phyloP scores from a whole-genome alignment of 345 rosid genomes.

The Eucalyptus virginea region DNA sequence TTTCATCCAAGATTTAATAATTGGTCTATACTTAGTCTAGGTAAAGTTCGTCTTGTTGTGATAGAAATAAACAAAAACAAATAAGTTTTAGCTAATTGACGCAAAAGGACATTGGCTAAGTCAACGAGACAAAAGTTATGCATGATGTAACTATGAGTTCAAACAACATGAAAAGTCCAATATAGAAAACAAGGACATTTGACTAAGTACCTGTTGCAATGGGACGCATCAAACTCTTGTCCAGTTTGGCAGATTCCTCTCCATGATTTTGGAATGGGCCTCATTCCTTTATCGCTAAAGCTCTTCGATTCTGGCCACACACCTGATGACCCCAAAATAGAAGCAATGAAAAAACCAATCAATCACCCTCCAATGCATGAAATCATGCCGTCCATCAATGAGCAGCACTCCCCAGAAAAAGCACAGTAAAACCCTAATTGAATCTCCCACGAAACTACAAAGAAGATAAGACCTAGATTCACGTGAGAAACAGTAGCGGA shows the following conservation, averaged over 20 bases:
- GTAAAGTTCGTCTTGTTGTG: neutral
- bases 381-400: neutral
- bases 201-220: constrained; percentile 49
- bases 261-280: constrained; percentile 78
- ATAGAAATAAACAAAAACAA: no score
- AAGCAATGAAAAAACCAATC: neutral
- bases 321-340: constrained; percentile 18
- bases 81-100: no score
- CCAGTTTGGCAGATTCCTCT: constrained; percentile 83
- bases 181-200: neutral
- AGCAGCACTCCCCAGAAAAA: neutral
- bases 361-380: neutral
- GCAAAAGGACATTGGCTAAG: neutral
- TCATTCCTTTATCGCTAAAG: constrained; percentile 70
- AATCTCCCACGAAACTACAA: neutral
- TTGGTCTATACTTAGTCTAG: neutral
- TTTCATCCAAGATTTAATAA: neutral
- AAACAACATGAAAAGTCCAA: neutral
- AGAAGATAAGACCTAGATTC: neutral
- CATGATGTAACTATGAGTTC: neutral
- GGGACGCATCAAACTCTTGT: constrained; percentile 45
- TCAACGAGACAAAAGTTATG: neutral
- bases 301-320: constrained; percentile 93
- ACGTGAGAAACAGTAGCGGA: neutral
- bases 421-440: neutral